Percentiles rank a stretch among this genome's conserved stretches.
phyloP scores from a whole-genome alignment of 2,329 filamentous ascomycete species.

The Dactylonectria macrodidyma region DNA sequence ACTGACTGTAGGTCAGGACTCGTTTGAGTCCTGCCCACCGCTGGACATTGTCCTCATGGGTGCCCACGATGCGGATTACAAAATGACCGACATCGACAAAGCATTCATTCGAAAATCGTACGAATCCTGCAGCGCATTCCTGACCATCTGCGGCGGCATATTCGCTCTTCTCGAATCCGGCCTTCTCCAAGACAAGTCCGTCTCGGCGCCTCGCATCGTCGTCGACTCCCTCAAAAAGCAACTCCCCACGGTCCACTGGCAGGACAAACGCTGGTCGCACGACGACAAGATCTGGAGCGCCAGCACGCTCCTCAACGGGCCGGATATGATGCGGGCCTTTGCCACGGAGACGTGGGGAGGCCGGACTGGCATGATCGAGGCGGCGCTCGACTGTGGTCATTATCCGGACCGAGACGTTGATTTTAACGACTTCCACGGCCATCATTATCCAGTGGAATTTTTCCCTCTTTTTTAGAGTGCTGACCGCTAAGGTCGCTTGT shows the following conservation, averaged over 20 bases:
- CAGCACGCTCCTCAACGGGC: constrained; percentile 53
- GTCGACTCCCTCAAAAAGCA: constrained; percentile 45
- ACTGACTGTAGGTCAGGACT: constrained; percentile 48
- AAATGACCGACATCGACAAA: constrained; percentile 51
- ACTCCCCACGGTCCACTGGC: constrained; percentile 54
- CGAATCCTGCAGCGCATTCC: constrained; percentile 54
- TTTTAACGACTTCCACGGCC: constrained; percentile 47
- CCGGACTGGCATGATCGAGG: constrained; percentile 38
- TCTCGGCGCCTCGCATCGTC: constrained; percentile 53
- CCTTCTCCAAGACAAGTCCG: constrained; percentile 55
- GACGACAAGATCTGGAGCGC: constrained; percentile 57
- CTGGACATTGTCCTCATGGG: constrained; percentile 60
- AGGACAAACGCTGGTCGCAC: constrained; percentile 54
- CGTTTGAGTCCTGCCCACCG: constrained; percentile 56
- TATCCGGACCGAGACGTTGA: constrained; percentile 52
- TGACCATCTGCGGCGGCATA: constrained; percentile 58
- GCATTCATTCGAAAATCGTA: constrained; percentile 55
- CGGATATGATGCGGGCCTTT: constrained; percentile 53
- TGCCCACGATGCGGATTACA: constrained; percentile 50
- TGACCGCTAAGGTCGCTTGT: neutral
- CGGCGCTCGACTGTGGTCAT: constrained; percentile 37
- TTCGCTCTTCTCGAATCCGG: constrained; percentile 52
- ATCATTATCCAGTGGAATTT: constrained; percentile 4
- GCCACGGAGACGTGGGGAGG: constrained; percentile 48
- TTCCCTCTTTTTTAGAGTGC: neutral